Evolutionary conservation across 805 yeast genomes (phyloP).

Genomic region (Vanderwaltozyma yarrowii): DNA sequence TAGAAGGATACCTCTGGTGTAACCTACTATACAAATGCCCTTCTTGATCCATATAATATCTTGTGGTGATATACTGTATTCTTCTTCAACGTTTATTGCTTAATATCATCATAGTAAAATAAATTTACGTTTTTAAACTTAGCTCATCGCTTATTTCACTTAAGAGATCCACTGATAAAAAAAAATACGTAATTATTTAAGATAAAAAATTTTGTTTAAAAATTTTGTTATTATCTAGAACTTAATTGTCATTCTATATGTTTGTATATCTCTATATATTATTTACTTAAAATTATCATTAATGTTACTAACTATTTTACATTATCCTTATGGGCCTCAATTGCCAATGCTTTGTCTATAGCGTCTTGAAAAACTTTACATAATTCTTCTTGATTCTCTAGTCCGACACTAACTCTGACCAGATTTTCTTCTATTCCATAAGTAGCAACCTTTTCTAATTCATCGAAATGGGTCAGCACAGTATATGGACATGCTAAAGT

Average conservation of each 20-base stretch:
- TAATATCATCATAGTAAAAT: too few relatives aligned
- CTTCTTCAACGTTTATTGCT: too few relatives aligned
- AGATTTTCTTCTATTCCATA: conserved; percentile 78
- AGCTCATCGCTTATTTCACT: not conserved
- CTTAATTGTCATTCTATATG: too few relatives aligned
- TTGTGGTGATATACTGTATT: too few relatives aligned
- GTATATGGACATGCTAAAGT: conserved; percentile 79
- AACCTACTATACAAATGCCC: conserved; percentile 6
- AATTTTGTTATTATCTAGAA: too few relatives aligned
- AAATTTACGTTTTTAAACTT: too few relatives aligned
- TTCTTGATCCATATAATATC: conserved; percentile 2
- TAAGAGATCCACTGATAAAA: too few relatives aligned
- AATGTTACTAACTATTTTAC: too few relatives aligned
- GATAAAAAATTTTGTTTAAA: too few relatives aligned
- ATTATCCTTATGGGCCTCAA: not conserved
- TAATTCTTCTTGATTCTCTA: conserved; percentile 61
- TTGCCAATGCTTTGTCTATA: conserved; percentile 29
- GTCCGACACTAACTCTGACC: conserved; percentile 75
- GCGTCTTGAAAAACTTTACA: conserved; percentile 41
- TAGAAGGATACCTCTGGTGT: conserved; percentile 10
- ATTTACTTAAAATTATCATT: too few relatives aligned
- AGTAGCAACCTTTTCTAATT: conserved; percentile 64
- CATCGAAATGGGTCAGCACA: conserved; percentile 73
- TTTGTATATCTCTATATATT: too few relatives aligned
- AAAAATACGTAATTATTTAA: too few relatives aligned